Evolutionary conservation across 306 rosid genomes (phyloP).

Genomic region (Dryas octopetala): DNA sequence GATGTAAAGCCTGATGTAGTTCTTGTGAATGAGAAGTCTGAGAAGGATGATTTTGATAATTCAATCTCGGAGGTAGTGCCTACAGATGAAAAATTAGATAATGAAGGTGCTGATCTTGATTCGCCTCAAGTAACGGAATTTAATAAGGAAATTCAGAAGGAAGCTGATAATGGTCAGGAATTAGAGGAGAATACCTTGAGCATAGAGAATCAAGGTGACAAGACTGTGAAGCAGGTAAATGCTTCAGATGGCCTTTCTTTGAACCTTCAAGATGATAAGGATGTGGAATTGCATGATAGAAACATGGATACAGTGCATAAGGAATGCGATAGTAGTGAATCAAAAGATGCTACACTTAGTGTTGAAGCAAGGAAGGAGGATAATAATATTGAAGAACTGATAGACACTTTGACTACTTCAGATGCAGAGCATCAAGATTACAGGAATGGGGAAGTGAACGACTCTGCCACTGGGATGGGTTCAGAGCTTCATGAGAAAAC

Average conservation of each 20-base stretch:
- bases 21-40: constrained; percentile 28
- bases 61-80: constrained; percentile 31
- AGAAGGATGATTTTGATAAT: constrained; percentile 36
- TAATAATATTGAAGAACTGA: constrained; percentile 24
- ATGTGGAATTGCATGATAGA: constrained; percentile 26
- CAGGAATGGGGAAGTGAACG: constrained; percentile 28
- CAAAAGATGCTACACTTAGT: constrained; percentile 21
- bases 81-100: constrained; percentile 29
- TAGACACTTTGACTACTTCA: neutral
- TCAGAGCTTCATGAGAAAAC: constrained; percentile 29
- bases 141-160: constrained; percentile 26
- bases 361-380: constrained; percentile 23
- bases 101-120: constrained; percentile 33
- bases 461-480: constrained; percentile 21
- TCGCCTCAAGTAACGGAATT: constrained; percentile 38
- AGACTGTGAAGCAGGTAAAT: constrained; percentile 22
- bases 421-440: constrained; percentile 30
- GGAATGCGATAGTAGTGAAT: constrained; percentile 24
- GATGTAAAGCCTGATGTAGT: constrained; percentile 25
- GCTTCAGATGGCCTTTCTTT: constrained; percentile 25
- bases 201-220: constrained; percentile 31
- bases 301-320: constrained; percentile 23
- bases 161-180: constrained; percentile 30
- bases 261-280: constrained; percentile 34
- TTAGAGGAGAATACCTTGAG: constrained; percentile 30